Evolutionary conservation across 1,284 basidiomycete species (phyloP).

Genomic region (Ganoderma meredithae): DNA sequence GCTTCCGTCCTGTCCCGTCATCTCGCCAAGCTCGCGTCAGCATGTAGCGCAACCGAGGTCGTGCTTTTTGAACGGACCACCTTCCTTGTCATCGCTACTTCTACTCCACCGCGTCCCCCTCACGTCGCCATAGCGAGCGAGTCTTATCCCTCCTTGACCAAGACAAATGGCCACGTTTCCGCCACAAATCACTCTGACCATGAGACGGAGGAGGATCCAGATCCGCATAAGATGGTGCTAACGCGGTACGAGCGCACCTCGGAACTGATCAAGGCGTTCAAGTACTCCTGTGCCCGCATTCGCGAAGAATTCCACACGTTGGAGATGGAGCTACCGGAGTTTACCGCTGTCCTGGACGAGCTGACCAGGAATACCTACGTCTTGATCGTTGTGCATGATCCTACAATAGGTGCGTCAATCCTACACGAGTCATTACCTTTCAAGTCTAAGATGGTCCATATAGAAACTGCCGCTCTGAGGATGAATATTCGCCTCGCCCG

Average conservation of each 20-base stretch:
- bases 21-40: conserved; percentile 83
- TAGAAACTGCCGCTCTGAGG: conserved; percentile 85
- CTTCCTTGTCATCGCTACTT: conserved; percentile 94
- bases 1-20: conserved; percentile 89
- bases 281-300: conserved; percentile 86
- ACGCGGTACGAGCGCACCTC: conserved; percentile 96
- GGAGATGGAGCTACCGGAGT: conserved; percentile 84
- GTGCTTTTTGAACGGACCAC: conserved; percentile 97
- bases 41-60: conserved; percentile 91
- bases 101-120: conserved; percentile 45
- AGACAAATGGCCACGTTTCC: conserved; percentile 32
- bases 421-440: conserved; percentile 7
- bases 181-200: conserved; percentile 21
- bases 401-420: conserved; percentile 74
- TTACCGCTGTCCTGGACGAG: conserved; percentile 93
- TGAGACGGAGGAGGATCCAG: conserved; percentile 38
- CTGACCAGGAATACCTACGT: conserved; percentile 96
- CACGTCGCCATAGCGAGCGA: conserved; percentile 22
- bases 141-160: conserved; percentile 40
- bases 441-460: not conserved
- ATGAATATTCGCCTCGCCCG: conserved; percentile 86
- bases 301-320: conserved; percentile 84
- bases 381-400: conserved; percentile 88
- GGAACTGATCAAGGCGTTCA: conserved; percentile 95
- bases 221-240: conserved; percentile 66